These are phyloP conservation scores for Pichia norvegensis DNA, from an alignment of 1,139 yeast species.

Conservation along the genomic window DNA sequence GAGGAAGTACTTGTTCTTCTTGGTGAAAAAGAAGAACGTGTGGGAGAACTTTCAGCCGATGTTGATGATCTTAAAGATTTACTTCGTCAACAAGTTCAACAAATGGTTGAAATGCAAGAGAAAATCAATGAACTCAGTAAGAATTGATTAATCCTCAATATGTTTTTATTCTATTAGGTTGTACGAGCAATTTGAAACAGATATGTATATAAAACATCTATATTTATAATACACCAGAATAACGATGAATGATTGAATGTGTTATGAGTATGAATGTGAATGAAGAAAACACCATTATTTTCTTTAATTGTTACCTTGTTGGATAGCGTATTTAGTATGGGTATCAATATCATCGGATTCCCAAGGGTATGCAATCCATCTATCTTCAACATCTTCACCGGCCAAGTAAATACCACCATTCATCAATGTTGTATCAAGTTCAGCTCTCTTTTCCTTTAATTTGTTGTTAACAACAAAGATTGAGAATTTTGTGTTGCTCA, in stretches of 20 bases:
- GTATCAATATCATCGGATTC: conserved; percentile 45
- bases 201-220: too few species aligned
- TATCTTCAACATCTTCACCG: conserved; percentile 47
- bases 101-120: conserved; percentile 63
- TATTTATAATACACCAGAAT: background rate
- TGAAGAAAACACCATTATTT: background rate
- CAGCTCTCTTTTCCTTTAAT: conserved; percentile 48
- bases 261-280: background rate
- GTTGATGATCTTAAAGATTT: conserved; percentile 80
- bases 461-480: conserved; percentile 56
- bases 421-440: conserved; percentile 39
- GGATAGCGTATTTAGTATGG: conserved; percentile 35
- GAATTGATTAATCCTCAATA: background rate
- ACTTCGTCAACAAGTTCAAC: conserved; percentile 77
- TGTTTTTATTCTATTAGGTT: background rate
- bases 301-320: conserved; percentile 32
- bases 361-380: conserved; percentile 63
- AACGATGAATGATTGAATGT: background rate
- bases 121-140: conserved; percentile 10
- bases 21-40: conserved; percentile 84
- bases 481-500: conserved; percentile 39
- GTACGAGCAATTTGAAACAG: background rate
- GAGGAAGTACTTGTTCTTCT: conserved; percentile 65
- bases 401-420: conserved; percentile 43
- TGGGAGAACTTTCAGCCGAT: conserved; percentile 81